phyloP scores from a whole-genome alignment of 345 rosid species.

The Erucastrum elatum region DNA sequence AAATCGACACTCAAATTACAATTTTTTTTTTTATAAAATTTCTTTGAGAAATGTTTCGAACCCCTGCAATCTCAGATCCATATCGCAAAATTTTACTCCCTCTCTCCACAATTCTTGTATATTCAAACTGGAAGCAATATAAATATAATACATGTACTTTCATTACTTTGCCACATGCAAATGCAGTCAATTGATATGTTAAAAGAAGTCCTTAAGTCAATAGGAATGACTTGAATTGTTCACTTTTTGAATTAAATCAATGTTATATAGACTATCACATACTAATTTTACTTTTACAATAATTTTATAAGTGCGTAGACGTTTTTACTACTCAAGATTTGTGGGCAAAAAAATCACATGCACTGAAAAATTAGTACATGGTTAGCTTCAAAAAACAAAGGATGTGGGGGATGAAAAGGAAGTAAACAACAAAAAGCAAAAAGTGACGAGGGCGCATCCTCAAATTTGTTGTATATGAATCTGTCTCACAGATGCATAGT shows the following conservation, averaged over 20 bases:
- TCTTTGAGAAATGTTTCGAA: too few species aligned
- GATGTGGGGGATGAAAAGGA: constrained; percentile 10
- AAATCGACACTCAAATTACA: too few species aligned
- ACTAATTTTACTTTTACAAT: constrained; percentile 3
- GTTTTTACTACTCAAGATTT: constrained; percentile 27
- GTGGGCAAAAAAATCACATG: constrained; percentile 36
- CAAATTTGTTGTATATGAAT: constrained; percentile 4
- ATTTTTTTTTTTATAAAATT: too few species aligned
- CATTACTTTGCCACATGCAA: background rate
- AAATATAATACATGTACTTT: background rate
- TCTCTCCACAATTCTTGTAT: background rate
- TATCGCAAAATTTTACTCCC: background rate
- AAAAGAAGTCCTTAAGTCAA: background rate
- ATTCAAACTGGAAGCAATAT: background rate
- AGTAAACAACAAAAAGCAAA: background rate
- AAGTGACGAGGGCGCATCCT: constrained; percentile 18
- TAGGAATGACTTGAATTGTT: background rate
- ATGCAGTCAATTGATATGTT: constrained; percentile 14
- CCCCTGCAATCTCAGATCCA: too few species aligned
- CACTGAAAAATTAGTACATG: constrained; percentile 31
- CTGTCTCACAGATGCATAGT: constrained; percentile 30
- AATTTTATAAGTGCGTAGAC: constrained; percentile 5
- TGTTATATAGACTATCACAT: background rate
- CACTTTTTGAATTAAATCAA: constrained; percentile 12
- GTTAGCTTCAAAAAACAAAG: constrained; percentile 23